A percentile compares a stretch with the other conserved stretches of the same genome.
Conservation (phyloP, 108 stramenopile species). For the Schizochytrium sp. region DNA sequence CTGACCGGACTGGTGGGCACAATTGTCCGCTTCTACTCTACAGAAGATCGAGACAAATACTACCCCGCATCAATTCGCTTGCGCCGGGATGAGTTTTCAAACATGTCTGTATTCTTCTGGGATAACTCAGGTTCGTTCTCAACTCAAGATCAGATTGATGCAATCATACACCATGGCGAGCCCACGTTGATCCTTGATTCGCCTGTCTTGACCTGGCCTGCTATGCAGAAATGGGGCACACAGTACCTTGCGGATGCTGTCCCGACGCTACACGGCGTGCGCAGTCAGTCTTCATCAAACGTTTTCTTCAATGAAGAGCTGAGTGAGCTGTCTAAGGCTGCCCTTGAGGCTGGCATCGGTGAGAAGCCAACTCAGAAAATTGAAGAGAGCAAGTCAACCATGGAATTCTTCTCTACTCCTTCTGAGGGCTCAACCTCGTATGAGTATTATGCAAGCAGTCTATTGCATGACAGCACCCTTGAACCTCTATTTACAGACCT, state of each 20-base stretch:
- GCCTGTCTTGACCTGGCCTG: neutral
- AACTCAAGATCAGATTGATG: neutral
- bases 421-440: neutral
- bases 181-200: neutral
- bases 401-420: neutral
- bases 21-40: neutral
- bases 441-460: conserved; percentile 3
- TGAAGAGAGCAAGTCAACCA: neutral
- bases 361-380: conserved; percentile 4
- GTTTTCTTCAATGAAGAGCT: conserved; percentile 23
- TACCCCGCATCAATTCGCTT: neutral
- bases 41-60: neutral
- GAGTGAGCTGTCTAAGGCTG: neutral
- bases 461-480: neutral
- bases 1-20: neutral
- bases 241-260: conserved; percentile 38
- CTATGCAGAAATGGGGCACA: neutral
- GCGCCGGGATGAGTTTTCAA: neutral
- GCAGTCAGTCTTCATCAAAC: neutral
- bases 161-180: neutral
- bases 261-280: conserved; percentile 18
- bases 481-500: neutral
- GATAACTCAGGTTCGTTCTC: neutral
- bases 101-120: neutral
- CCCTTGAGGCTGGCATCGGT: neutral